Percentiles rank a stretch among this genome's conserved stretches.
These are phyloP conservation scores for Lachancea thermotolerans DNA, from an alignment of 805 yeast species.

Conservation along the genomic window DNA sequence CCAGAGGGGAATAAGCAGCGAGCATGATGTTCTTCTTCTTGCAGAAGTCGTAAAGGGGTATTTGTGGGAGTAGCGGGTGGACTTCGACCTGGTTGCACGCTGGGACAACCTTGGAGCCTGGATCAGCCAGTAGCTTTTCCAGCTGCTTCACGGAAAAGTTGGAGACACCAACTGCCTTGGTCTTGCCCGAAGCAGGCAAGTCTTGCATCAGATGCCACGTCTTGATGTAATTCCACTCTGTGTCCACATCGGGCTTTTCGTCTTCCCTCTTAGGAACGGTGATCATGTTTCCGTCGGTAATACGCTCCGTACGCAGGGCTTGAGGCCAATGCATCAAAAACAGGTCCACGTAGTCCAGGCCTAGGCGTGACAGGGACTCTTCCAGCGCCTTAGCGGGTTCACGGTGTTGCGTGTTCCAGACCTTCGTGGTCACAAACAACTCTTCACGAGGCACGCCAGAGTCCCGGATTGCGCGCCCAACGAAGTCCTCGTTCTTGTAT, in stretches of 20 bases:
- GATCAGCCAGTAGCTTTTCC: constrained; percentile 42
- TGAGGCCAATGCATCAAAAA: constrained; percentile 83
- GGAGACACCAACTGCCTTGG: constrained; percentile 69
- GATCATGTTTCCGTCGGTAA: constrained; percentile 30
- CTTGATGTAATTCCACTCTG: constrained; percentile 41
- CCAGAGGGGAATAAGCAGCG: constrained; percentile 77
- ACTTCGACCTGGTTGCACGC: constrained; percentile 70
- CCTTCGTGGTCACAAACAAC: no score
- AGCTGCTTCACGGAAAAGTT: constrained; percentile 55
- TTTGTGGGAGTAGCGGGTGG: constrained; percentile 68
- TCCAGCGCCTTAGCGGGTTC: constrained; percentile 48
- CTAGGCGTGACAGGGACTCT: constrained; percentile 53
- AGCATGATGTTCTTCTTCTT: constrained; percentile 45
- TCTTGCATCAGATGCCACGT: constrained; percentile 62
- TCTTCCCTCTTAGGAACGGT: constrained; percentile 34
- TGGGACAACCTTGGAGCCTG: constrained; percentile 50
- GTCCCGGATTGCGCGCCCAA: no score
- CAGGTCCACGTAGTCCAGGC: constrained; percentile 71
- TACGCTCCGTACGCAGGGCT: constrained; percentile 39
- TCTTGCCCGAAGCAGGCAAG: constrained; percentile 44
- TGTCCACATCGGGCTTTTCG: constrained; percentile 34
- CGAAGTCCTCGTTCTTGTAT: no score
- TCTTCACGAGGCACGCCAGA: no score
- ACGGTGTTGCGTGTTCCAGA: constrained; percentile 43
- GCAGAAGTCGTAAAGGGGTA: constrained; percentile 47